Base-by-base conservation (phyloP, 2,329 filamentous ascomycete species). In the Claviceps sp. region DNA sequence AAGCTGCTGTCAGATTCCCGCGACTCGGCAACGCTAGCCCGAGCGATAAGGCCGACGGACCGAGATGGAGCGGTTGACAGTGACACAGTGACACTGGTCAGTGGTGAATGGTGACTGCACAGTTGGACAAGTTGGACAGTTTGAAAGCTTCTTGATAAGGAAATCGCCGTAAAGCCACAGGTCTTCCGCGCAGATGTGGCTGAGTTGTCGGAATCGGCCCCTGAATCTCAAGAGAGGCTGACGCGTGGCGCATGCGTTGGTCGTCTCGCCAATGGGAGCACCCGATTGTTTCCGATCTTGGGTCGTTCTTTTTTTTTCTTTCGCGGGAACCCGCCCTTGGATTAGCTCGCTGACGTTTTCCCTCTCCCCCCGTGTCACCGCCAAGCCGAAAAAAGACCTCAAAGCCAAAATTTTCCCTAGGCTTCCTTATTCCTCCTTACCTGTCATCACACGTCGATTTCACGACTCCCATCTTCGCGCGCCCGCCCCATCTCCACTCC, bases 241-340 rank as follows among this genome's bases (percentile, higher is more conserved):
- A 43, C 26, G 22, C 26, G 22, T 52, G 43, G 50, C 39, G 39
- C 43, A 43, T 53, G 52, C 44, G 40, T 24, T 16, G 10, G 34
- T 47, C 34, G 19, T 47, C 34, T 46, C 45, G 41, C 53, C 53
- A 55, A 50, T 53, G 48, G 40, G 48, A 49, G 19, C 13, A 47
- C 51, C 54, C 54, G 54, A 51, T 37, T 53, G 37, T 53, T 55
- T n/a, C 54, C 51, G 54, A 53, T 16, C 26, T 11, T 37, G 30
- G 42, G 41, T 49, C 47, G 39, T 48, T 43, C 46, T 30, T 24
- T 24, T 38, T 41, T n/a, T 14, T 11, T 14, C n/a, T 22, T 44
- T 44, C 16, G n/a, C 14, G 8, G 7, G 0, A 41, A n/a, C 8
- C 17, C 17, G 19, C 50, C 22, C 45, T 42, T 38, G 22, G 7